Conservation (phyloP, 306 rosid genomes). For the Oemleria cerasiformis region DNA sequence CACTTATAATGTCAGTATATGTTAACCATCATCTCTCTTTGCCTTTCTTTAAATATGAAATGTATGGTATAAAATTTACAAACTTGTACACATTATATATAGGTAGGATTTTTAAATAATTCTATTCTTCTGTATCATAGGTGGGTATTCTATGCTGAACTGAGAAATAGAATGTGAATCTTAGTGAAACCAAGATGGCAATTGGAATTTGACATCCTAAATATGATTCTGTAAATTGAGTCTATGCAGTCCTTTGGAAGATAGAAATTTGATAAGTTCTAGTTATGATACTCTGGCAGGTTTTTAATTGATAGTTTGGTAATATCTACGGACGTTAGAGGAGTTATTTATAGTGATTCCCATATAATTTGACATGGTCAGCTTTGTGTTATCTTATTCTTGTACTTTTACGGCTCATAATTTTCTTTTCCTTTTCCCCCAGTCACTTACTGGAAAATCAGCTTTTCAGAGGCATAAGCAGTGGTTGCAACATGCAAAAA, state of each 20-base stretch:
- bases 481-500: slow-evolving; percentile 98
- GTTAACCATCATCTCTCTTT: slow-evolving; percentile 14
- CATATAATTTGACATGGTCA: background rate
- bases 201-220: background rate
- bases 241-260: background rate
- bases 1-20: slow-evolving; percentile 80
- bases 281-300: background rate
- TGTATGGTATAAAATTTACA: background rate
- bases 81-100: background rate
- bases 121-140: too few species aligned
- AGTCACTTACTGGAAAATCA: slow-evolving; percentile 97
- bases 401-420: slow-evolving; percentile 26
- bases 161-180: background rate
- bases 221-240: background rate
- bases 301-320: background rate
- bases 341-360: background rate
- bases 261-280: background rate
- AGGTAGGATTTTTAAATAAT: too few species aligned
- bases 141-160: background rate
- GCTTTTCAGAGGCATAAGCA: slow-evolving; percentile 97
- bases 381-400: background rate
- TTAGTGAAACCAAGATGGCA: background rate
- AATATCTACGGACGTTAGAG: background rate
- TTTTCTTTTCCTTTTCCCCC: slow-evolving; percentile 27
- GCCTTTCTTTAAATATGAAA: slow-evolving; percentile 6